These are phyloP conservation scores for Ceratobasidium sp. DNA, from an alignment of 1,284 basidiomycete species.

Conservation along the genomic window DNA sequence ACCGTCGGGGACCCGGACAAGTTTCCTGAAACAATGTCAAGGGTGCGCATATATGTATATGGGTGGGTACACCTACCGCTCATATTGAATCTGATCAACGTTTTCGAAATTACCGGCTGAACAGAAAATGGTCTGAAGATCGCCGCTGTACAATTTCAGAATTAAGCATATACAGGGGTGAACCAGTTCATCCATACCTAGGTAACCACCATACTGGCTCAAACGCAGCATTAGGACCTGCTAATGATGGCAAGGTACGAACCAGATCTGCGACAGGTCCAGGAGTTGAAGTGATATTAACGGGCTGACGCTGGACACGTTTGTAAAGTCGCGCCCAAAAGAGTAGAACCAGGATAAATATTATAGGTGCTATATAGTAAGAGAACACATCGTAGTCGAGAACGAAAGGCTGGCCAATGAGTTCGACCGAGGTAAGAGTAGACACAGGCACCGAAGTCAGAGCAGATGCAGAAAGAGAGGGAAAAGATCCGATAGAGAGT, in stretches of 20 bases:
- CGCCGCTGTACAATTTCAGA: conserved; percentile 54
- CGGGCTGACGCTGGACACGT: conserved; percentile 17
- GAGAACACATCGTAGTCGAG: conserved; percentile 22
- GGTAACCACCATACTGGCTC: conserved; percentile 47
- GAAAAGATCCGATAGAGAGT: conserved; percentile 34
- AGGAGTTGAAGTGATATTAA: conserved; percentile 37
- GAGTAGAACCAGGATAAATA: conserved; percentile 1
- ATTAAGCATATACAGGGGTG: background rate
- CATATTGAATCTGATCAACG: conserved; percentile 61
- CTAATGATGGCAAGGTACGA: conserved; percentile 31
- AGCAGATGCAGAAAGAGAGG: conserved; percentile 16
- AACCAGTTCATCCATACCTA: conserved; percentile 2
- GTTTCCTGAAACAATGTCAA: conserved; percentile 53
- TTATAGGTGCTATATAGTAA: conserved; percentile 15
- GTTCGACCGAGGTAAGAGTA: conserved; percentile 8
- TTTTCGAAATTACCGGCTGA: conserved; percentile 60
- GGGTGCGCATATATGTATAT: conserved; percentile 43
- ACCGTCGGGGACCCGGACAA: conserved; percentile 62
- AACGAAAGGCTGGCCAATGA: conserved; percentile 29
- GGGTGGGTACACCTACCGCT: conserved; percentile 53
- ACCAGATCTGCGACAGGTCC: conserved; percentile 28
- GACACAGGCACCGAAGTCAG: conserved; percentile 13
- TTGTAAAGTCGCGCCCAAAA: conserved; percentile 22
- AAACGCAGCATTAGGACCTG: conserved; percentile 24
- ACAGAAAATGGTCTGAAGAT: conserved; percentile 61